These are phyloP conservation scores for Calonectria naviculata DNA, from an alignment of 2,329 filamentous ascomycete species.

Conservation along the genomic window DNA sequence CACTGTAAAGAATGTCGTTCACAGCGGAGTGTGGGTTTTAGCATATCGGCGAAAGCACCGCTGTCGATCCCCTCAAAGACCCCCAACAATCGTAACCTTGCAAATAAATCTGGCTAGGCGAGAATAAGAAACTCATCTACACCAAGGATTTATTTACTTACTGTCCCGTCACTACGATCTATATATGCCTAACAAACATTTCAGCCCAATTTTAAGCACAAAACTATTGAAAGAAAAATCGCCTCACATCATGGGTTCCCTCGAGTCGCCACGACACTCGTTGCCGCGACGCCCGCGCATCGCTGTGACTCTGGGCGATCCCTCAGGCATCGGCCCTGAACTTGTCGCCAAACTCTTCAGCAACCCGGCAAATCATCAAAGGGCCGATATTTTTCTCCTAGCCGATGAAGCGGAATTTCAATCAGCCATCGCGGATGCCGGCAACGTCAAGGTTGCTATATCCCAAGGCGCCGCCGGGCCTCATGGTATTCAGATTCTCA, in stretches of 20 bases:
- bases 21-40: not conserved
- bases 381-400: not conserved
- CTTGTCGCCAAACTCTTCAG: not conserved
- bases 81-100: not conserved
- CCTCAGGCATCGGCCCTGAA: not conserved
- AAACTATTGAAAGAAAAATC: not conserved
- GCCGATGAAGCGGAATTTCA: not conserved
- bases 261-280: not conserved
- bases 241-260: not conserved
- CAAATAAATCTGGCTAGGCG: not conserved
- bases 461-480: not conserved
- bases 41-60: not conserved
- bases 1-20: not conserved
- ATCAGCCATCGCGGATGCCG: not conserved
- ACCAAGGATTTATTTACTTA: not conserved
- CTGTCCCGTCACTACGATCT: not conserved
- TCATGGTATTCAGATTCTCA: not conserved
- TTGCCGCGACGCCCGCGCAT: not conserved
- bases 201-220: not conserved
- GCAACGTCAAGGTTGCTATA: not conserved
- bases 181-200: not conserved
- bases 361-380: not conserved
- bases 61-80: not conserved
- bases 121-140: not conserved
- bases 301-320: not conserved